Conservation (phyloP, 139 green algal species). For the Deuterostichococcus epilithicus region DNA sequence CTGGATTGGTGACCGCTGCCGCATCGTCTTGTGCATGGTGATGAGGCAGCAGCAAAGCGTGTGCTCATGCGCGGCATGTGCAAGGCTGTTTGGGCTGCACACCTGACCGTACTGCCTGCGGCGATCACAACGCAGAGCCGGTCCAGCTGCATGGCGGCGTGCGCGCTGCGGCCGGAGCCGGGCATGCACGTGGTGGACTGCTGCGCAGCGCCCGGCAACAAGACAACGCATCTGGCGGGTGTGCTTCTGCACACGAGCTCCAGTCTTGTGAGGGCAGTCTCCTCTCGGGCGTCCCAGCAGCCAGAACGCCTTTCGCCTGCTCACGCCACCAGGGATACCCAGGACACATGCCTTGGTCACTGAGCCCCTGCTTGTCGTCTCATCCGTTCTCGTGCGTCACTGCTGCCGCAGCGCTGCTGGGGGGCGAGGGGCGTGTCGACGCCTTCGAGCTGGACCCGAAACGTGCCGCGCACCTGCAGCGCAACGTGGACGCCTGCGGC, state of each 20-base stretch:
- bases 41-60: too few relatives aligned
- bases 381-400: too few relatives aligned
- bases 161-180: slow-evolving; percentile 66
- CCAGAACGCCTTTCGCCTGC: too few relatives aligned
- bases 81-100: neutral
- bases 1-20: too few relatives aligned
- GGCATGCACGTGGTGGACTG: slow-evolving; percentile 85
- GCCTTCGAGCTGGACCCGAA: slow-evolving; percentile 82
- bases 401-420: slow-evolving; percentile 35
- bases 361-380: too few relatives aligned
- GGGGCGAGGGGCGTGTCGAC: slow-evolving; percentile 51
- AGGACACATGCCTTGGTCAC: too few relatives aligned
- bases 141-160: slow-evolving; percentile 86
- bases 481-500: slow-evolving; percentile 54
- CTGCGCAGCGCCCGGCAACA: slow-evolving; percentile 96
- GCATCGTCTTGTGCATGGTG: too few relatives aligned
- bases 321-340: too few relatives aligned
- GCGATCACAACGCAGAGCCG: slow-evolving; percentile 52
- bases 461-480: slow-evolving; percentile 63
- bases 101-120: too few relatives aligned
- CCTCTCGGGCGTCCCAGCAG: too few relatives aligned
- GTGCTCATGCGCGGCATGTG: slow-evolving; percentile 15
- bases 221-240: slow-evolving; percentile 90
- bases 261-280: too few relatives aligned
- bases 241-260: neutral